phyloP scores from a whole-genome alignment of 176 grass and related monocot genomes.

The Carex cristatella region DNA sequence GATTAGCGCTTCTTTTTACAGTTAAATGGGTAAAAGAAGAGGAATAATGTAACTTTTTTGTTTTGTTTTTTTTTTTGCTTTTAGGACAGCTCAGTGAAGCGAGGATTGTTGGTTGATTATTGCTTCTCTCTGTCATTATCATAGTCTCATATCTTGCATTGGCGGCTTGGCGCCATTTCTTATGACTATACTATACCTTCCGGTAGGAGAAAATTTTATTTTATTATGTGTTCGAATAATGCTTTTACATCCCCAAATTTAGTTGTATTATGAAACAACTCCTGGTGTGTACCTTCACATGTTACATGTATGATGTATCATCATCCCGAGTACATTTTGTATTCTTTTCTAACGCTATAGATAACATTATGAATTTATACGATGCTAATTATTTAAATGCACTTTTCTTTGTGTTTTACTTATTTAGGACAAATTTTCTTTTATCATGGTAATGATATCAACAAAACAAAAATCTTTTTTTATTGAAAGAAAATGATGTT shows the following conservation, averaged over 20 bases:
- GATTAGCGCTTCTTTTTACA: background rate
- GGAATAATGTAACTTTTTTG: background rate
- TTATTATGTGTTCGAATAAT: background rate
- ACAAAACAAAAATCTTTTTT: too few species aligned
- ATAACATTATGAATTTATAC: too few species aligned
- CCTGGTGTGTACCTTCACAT: too few species aligned
- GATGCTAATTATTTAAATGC: too few species aligned
- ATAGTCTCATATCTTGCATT: background rate
- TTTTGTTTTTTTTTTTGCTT: constrained; percentile 23
- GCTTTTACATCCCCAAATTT: background rate
- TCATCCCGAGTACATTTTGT: too few species aligned
- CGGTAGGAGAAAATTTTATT: background rate
- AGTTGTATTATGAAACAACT: background rate
- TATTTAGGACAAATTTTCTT: too few species aligned
- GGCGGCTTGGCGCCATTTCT: constrained; percentile 65
- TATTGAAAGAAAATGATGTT: too few species aligned
- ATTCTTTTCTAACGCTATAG: too few species aligned
- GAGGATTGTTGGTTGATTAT: constrained; percentile 57
- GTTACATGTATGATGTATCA: too few species aligned
- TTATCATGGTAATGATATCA: too few species aligned
- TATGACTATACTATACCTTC: background rate
- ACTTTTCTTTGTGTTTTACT: too few species aligned
- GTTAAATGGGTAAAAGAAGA: background rate
- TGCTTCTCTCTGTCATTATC: background rate
- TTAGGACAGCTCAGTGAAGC: constrained; percentile 53